Conservation (phyloP, 2,329 filamentous ascomycete genomes). For the Cordyceps tenuipes region DNA sequence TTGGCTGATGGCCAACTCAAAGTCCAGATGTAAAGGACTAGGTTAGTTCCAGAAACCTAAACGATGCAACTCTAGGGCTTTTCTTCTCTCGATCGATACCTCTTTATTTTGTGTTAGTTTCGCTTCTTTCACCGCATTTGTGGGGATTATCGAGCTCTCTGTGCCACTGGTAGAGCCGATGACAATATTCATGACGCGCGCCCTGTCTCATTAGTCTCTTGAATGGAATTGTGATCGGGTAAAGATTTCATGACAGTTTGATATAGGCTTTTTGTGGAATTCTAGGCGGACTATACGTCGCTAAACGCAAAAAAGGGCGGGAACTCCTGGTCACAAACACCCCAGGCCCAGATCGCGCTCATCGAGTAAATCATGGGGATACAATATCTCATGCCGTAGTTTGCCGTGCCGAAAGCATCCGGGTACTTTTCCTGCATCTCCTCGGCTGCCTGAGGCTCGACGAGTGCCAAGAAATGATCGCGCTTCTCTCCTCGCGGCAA, state of each 20-base stretch:
- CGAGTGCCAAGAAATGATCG: constrained; percentile 50
- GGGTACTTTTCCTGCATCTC: constrained; percentile 26
- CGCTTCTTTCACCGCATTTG: background rate
- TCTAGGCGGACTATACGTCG: constrained; percentile 22
- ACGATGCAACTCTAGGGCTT: background rate
- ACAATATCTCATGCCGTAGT: constrained; percentile 25
- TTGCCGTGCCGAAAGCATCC: constrained; percentile 28
- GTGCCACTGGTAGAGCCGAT: background rate
- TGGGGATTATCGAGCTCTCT: background rate
- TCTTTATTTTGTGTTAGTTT: background rate
- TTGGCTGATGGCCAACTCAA: too few species aligned
- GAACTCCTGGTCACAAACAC: constrained; percentile 24
- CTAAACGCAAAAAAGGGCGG: constrained; percentile 30
- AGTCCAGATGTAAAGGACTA: background rate
- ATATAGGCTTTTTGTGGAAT: background rate
- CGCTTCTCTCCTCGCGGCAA: constrained; percentile 15
- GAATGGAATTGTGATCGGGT: background rate
- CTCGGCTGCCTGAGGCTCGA: constrained; percentile 47
- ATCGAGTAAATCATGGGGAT: constrained; percentile 28
- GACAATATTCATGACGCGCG: background rate
- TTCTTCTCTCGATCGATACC: background rate
- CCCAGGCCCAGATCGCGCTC: constrained; percentile 32
- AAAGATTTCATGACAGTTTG: background rate
- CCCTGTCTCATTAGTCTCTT: background rate
- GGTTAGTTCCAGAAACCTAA: background rate